Conservation (phyloP, 805 yeast genomes). For the Metschnikowia santaceciliae region DNA sequence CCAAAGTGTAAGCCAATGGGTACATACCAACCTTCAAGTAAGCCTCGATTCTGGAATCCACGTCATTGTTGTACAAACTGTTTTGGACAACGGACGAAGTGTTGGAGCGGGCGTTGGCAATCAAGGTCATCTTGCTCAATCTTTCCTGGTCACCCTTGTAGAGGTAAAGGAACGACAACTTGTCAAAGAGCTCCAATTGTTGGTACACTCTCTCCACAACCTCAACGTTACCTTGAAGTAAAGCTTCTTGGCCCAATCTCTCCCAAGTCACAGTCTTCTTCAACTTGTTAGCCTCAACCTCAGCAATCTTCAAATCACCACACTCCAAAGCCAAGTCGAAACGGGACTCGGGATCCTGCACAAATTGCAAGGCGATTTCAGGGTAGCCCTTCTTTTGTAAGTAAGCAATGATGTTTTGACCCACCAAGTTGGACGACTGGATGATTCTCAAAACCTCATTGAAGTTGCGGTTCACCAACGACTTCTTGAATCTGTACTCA, state of each 20-base stretch:
- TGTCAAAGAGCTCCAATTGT: slow-evolving; percentile 80
- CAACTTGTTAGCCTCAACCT: slow-evolving; percentile 78
- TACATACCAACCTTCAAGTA: slow-evolving; percentile 74
- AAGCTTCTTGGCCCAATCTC: slow-evolving; percentile 78
- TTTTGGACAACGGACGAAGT: slow-evolving; percentile 76
- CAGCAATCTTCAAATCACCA: slow-evolving; percentile 83
- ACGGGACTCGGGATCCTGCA: slow-evolving; percentile 92
- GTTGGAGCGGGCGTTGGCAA: slow-evolving; percentile 87
- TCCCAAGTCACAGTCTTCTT: slow-evolving; percentile 73
- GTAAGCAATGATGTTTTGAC: slow-evolving; percentile 94
- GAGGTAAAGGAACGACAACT: slow-evolving; percentile 83
- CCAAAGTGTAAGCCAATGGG: slow-evolving; percentile 90
- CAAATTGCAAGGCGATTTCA: slow-evolving; percentile 95
- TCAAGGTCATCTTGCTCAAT: slow-evolving; percentile 77
- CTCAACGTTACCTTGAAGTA: slow-evolving; percentile 82
- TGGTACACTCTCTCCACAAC: slow-evolving; percentile 86
- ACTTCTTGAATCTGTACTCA: slow-evolving; percentile 93
- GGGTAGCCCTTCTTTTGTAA: slow-evolving; percentile 94
- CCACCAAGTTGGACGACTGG: slow-evolving; percentile 85
- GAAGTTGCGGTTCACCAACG: slow-evolving; percentile 84
- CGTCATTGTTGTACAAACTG: slow-evolving; percentile 70
- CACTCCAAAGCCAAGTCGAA: slow-evolving; percentile 94
- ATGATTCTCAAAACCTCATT: slow-evolving; percentile 88
- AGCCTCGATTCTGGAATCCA: slow-evolving; percentile 68
- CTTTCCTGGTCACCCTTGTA: slow-evolving; percentile 76